Evolutionary conservation across 371 early-diverging fungal genomes (phyloP).

Genomic region (Mortierella polycephala): DNA sequence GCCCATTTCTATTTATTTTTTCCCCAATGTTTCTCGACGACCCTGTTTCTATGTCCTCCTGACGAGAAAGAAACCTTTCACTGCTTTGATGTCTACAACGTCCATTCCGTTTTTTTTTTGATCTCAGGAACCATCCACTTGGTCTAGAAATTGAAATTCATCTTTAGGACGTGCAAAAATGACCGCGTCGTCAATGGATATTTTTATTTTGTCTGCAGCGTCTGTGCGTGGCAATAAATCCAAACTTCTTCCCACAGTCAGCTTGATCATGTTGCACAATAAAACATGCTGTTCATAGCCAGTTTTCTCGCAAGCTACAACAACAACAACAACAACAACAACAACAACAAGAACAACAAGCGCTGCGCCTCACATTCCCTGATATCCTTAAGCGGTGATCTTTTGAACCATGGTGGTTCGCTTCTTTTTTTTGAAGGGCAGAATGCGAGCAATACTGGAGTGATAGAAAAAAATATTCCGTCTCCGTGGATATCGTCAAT

Average conservation of each 20-base stretch:
- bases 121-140: not conserved
- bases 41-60: not conserved
- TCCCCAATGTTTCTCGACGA: not conserved
- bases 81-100: not conserved
- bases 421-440: too few species aligned
- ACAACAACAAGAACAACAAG: too few species aligned
- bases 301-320: too few species aligned
- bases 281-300: not conserved
- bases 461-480: too few species aligned
- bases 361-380: too few species aligned
- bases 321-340: too few species aligned
- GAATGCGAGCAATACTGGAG: too few species aligned
- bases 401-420: too few species aligned
- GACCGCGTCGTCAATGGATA: not conserved
- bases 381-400: too few species aligned
- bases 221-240: conserved; percentile 9
- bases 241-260: conserved; percentile 8
- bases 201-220: not conserved
- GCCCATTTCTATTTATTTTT: not conserved
- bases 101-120: not conserved
- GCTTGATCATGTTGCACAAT: too few species aligned
- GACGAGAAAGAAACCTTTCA: not conserved
- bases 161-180: not conserved
- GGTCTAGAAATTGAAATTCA: not conserved
- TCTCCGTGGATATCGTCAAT: too few species aligned